phyloP scores from a whole-genome alignment of 2,329 filamentous ascomycete genomes.

The Escovopsis weberi region DNA sequence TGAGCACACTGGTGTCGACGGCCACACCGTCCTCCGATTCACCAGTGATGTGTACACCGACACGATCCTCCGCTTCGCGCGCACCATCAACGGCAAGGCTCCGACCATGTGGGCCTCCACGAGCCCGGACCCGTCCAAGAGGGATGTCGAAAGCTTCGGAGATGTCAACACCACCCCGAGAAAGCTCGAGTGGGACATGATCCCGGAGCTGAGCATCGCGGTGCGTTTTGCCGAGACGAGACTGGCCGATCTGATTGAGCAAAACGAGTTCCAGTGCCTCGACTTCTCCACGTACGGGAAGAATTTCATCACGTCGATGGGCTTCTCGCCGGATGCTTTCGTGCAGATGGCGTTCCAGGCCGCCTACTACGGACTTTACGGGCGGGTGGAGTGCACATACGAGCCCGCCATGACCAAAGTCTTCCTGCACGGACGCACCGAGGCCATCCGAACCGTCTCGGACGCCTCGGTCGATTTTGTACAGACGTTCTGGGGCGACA shows the following conservation, averaged over 20 bases:
- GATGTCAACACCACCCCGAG: conserved; percentile 88
- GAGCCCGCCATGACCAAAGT: conserved; percentile 97
- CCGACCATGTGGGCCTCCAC: conserved; percentile 82
- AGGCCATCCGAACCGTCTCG: conserved; percentile 79
- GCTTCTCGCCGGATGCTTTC: conserved; percentile 92
- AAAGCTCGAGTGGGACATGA: conserved; percentile 96
- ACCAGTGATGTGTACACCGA: conserved; percentile 95
- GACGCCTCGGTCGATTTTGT: conserved; percentile 78
- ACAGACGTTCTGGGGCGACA: conserved; percentile 87
- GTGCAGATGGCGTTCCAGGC: conserved; percentile 99
- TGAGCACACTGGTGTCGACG: conserved; percentile 94
- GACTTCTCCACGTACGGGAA: conserved; percentile 87
- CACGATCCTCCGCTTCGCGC: conserved; percentile 88
- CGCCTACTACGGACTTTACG: conserved; percentile 93
- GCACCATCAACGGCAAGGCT: conserved; percentile 87
- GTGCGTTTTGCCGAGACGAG: conserved; percentile 91
- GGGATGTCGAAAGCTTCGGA: conserved; percentile 81
- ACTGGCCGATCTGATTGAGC: conserved; percentile 83
- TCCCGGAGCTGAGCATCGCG: conserved; percentile 77
- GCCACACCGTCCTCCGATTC: conserved; percentile 90
- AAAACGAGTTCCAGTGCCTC: conserved; percentile 88
- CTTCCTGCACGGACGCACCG: conserved; percentile 84
- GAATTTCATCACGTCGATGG: conserved; percentile 94
- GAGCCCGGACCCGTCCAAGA: conserved; percentile 83
- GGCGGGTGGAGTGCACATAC: conserved; percentile 85